Base-by-base conservation (phyloP, 352 stramenopile genomes). In the Phytophthora nicotianae region DNA sequence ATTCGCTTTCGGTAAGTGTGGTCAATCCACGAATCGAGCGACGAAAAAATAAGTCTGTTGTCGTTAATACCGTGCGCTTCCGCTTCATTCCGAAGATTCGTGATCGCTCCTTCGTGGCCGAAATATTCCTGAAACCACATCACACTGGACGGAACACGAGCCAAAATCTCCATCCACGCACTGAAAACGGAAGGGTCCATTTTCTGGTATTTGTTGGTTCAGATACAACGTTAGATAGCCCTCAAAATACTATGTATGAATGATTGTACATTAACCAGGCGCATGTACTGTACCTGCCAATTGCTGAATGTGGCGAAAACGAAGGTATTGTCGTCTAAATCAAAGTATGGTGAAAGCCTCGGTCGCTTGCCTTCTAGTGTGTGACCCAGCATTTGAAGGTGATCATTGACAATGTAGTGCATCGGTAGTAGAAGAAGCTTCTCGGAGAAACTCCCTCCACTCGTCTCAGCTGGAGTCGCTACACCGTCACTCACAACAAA, bases 261-360 rank as follows among this genome's bases (percentile, higher is more conserved):
- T 5, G 29, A 21, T 42, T 20, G 13, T 42, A n/a, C n/a, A n/a
- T n/a, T n/a, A n/a, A n/a, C n/a, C n/a, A n/a, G n/a, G n/a, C n/a
- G n/a, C n/a, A n/a, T n/a, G n/a, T n/a, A n/a, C n/a, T 8, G 38
- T 52, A 81, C 75, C 72, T 93, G 86, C 77, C 83, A 94, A 58
- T 95, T 93, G 70, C 84, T 94, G 59, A 96, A 92, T 13, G 83
- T 90, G 14, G 84, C 86, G 45, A 96, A 94, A 0, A 91, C 72
- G 26, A 96, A 85, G 32, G 52, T 48, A 11, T 49, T 46, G 35
- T 49, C 35, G 13, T 24, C 32, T 65, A 42, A 4, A 9, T 57
- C 5, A 23, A 20, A 47, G 13, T 46, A 32, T 4, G 68, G 50
- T 5, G 68, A 58, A 4, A 72, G 46, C 24, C 57, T 61, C 2